A percentile compares a stretch with the other conserved stretches of the same genome.
phyloP scores from a whole-genome alignment of 179 eudicot genomes.

The Dionaea muscipula region DNA sequence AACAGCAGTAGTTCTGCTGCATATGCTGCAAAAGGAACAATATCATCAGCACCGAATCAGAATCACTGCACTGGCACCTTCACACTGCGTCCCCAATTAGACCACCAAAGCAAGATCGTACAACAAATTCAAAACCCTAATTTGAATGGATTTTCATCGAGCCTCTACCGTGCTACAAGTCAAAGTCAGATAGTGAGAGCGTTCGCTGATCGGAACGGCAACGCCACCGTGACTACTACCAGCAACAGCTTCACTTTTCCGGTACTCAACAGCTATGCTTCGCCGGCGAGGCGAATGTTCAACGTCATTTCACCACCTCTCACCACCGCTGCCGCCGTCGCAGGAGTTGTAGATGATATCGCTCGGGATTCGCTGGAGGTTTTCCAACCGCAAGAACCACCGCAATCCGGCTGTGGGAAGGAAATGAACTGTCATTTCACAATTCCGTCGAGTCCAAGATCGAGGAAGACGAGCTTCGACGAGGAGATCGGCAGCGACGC shows the following conservation, averaged over 20 bases:
- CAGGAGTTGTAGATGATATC: conserved; percentile 38
- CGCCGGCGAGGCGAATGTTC: conserved; percentile 24
- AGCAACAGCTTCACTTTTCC: conserved; percentile 32
- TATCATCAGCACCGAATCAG: conserved; percentile 4
- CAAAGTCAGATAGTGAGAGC: background rate
- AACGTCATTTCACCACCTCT: conserved; percentile 11
- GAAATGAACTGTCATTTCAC: background rate
- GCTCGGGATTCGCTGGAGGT: conserved; percentile 58
- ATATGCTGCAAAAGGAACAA: background rate
- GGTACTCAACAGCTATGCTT: conserved; percentile 15
- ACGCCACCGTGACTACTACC: conserved; percentile 4
- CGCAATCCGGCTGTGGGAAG: background rate
- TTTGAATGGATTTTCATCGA: background rate
- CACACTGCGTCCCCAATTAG: conserved; percentile 1
- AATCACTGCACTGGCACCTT: background rate
- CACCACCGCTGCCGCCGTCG: background rate
- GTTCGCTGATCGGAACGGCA: conserved; percentile 10
- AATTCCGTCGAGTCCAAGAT: conserved; percentile 28
- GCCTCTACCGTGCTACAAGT: background rate
- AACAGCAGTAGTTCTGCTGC: background rate
- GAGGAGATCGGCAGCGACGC: conserved; percentile 73
- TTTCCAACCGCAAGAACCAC: conserved; percentile 34
- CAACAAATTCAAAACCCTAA: conserved; percentile 4
- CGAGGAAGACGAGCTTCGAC: conserved; percentile 31
- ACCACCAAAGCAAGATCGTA: conserved; percentile 3